Percentiles rank a stretch among this genome's conserved stretches.
Conservation (phyloP, 2,329 filamentous ascomycete species). For the Emmonsiellopsis sp. region DNA sequence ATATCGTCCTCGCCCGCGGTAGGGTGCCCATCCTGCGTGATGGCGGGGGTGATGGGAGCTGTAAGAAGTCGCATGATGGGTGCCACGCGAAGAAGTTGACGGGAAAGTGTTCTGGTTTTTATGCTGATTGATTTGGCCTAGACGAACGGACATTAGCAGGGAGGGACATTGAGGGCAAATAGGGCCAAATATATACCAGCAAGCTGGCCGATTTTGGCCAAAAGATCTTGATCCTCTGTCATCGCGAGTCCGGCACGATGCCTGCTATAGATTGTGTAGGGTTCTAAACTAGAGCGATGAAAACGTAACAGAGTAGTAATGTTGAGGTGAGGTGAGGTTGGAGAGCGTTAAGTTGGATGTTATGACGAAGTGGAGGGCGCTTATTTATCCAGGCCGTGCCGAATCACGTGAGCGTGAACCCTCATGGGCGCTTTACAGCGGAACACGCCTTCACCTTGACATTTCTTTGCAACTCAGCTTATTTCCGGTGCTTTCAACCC, state of each 20-base stretch:
- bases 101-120: constrained; percentile 46
- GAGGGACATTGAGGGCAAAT: constrained; percentile 22
- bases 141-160: background rate
- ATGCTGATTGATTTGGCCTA: constrained; percentile 72
- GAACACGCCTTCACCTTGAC: too few species aligned
- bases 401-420: too few species aligned
- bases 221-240: constrained; percentile 48
- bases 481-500: too few species aligned
- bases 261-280: background rate
- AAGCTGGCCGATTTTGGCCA: constrained; percentile 48
- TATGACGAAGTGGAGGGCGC: too few species aligned
- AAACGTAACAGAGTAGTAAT: background rate
- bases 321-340: background rate
- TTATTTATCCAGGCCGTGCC: too few species aligned
- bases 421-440: too few species aligned
- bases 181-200: constrained; percentile 37
- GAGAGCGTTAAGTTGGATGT: too few species aligned
- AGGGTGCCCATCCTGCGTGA: constrained; percentile 34
- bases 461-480: too few species aligned
- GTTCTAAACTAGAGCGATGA: background rate
- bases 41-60: constrained; percentile 11
- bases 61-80: constrained; percentile 18
- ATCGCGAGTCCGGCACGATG: constrained; percentile 19
- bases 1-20: constrained; percentile 30
- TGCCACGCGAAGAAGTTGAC: constrained; percentile 12